Base-by-base conservation (phyloP, 306 rosid genomes). In the Cicer cuneatum region DNA sequence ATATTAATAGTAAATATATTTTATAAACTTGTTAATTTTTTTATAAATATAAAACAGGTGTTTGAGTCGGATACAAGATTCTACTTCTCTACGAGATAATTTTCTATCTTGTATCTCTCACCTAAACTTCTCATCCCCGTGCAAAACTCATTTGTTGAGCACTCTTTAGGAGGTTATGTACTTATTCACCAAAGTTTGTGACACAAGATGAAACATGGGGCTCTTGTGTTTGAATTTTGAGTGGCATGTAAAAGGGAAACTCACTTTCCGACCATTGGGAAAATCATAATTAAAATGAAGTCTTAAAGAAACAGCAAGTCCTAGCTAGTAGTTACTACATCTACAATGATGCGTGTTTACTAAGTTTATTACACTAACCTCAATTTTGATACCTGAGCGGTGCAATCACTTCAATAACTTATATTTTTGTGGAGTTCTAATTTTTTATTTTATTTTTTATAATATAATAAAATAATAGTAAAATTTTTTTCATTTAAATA, bases 301-400 rank as follows among this genome's bases (percentile, higher is more conserved):
- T 18, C 81, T 78, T 78, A 2, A 81, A 84, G 85, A 67, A 64
- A 74, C 79, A 51, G 70, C 86, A 65, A 78, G 35, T 58, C 76
- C 76, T 48, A 61, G 39, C 33, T 40, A 14, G 13, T 64, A 16
- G 3, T 9, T 29, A 29, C 72, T 33, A 42, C 61, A 39, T 77
- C 47, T 52, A 65, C 11, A 78, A 69, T 76, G 67, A 72, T 10
- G 21, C 42, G 53, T 37, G 59, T 51, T 62, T 14, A 45, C 69
- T 58, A 52, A 63, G 42, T 49, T 66, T 71, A 66, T 49, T 37
- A 24, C 51, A 37, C 13, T 63, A 69, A 69, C 72, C 63, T 35
- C 66, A 45, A 46, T 48, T 49, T 75, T 61, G 45, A 63, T 15
- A 74, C n/a, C n/a, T 21, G 1, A 21, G 29, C 0, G 1, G 29